Base-by-base conservation (phyloP, 495 filamentous ascomycete genomes). In the Penicillium antarcticum region DNA sequence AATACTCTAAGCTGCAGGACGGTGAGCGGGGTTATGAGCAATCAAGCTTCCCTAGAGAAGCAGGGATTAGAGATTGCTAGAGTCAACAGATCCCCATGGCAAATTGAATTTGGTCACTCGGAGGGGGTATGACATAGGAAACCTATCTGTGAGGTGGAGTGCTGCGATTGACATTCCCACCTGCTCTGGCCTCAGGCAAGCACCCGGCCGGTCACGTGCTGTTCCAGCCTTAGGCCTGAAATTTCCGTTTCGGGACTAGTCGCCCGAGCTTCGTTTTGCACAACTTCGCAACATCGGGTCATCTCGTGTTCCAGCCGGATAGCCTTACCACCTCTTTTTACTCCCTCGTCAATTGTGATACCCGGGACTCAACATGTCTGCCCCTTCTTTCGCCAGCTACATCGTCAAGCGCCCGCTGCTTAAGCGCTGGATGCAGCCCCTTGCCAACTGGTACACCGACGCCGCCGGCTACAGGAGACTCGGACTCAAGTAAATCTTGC, bases 391-490 rank as follows among this genome's bases (percentile, higher is more conserved):
- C 66, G 74, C 86, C 55, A 82, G 72, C 53, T 89, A 80, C 72
- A 80, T 95, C 57, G 51, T 83, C 62, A 86, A 86, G 77, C 84
- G 90, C 62, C 92, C 91, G 51, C 96, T 87, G 89, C 82, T 96
- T 61, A 71, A 74, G 65, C 84, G 80, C 61, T 77, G 87, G 76
- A 75, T 97, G 72, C 78, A 61, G 66, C 92, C 92, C 35, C 46
- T 97, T 50, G 81, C 90, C 65, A 79, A 81, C 47, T 94, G 87
- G 88, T 97, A 97, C 76, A 64, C 65, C 63, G 84, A 92, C 65
- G 83, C 87, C 44, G 82, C 91, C 56, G 94, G 94, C 62, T 96
- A 98, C 80, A 85, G 94, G 69, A 81, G 91, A 78, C 79, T 97
- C 60, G 94, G 94, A 61, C 80, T 98, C 69, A 86, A 77, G 94